Evolutionary conservation across 2,329 filamentous ascomycete genomes (phyloP).

Genomic region (Sporothrix protearum): DNA sequence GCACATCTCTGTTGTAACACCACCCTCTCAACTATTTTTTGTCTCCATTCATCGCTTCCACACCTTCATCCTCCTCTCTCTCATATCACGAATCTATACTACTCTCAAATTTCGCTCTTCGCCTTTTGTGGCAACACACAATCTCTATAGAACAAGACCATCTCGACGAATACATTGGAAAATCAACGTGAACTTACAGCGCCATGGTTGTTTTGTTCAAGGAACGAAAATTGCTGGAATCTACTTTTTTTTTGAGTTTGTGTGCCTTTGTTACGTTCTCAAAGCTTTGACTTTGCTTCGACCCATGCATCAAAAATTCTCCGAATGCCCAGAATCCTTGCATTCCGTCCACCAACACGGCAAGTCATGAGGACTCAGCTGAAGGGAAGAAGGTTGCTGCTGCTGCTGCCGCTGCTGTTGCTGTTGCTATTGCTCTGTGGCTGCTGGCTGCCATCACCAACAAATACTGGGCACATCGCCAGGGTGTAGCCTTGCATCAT

Average conservation of each 20-base stretch:
- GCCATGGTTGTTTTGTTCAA: background rate
- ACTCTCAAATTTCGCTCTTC: background rate
- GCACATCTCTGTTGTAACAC: slow-evolving; percentile 17
- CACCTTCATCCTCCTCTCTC: background rate
- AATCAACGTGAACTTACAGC: background rate
- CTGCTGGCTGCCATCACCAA: background rate
- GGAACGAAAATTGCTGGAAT: background rate
- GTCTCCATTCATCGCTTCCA: background rate
- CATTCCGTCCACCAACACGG: background rate
- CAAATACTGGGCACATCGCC: background rate
- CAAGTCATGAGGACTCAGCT: background rate
- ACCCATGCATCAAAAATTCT: background rate
- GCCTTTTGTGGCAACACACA: background rate
- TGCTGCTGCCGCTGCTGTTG: background rate
- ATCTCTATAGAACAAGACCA: slow-evolving; percentile 7
- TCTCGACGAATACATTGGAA: background rate
- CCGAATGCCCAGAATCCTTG: too few relatives aligned
- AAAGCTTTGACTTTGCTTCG: background rate
- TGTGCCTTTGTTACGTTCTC: too few relatives aligned
- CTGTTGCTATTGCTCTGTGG: background rate
- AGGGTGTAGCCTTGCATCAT: background rate
- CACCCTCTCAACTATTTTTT: background rate
- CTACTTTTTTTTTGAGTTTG: background rate
- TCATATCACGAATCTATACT: background rate
- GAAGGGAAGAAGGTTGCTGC: background rate